Percentiles rank a stretch among this genome's conserved stretches.
These are phyloP conservation scores for Talaromyces sp. DNA, from an alignment of 2,329 filamentous ascomycete species.

Conservation along the genomic window DNA sequence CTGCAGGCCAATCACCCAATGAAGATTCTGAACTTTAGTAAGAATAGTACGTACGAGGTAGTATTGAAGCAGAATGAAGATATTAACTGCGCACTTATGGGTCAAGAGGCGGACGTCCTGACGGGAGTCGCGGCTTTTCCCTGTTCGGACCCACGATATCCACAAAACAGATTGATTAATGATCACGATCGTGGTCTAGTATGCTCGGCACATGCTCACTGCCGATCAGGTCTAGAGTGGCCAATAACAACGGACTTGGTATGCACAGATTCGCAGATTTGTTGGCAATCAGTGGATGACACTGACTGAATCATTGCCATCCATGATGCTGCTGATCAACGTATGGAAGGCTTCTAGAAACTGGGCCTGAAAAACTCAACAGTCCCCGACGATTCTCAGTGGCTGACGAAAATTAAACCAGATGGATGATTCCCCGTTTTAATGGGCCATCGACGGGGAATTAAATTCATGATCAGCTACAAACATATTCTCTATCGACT, in stretches of 20 bases:
- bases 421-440: not conserved
- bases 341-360: slow-evolving; percentile 9
- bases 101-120: not conserved
- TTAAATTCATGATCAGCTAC: not conserved
- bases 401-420: not conserved
- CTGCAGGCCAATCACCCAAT: not conserved
- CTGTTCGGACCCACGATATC: not conserved
- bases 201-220: not conserved
- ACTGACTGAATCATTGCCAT: not conserved
- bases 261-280: not conserved
- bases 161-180: not conserved
- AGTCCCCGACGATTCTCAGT: not conserved
- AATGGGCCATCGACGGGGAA: not conserved
- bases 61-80: not conserved
- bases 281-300: not conserved
- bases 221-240: not conserved
- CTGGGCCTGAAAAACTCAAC: not conserved
- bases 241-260: not conserved
- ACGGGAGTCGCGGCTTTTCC: not conserved
- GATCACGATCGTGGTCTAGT: not conserved
- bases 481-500: not conserved
- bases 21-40: not conserved
- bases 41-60: not conserved
- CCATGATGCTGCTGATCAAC: not conserved
- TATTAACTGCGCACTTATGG: slow-evolving; percentile 2